Conservation (phyloP, 805 yeast genomes). For the Metschnikowia chrysomelidarum region DNA sequence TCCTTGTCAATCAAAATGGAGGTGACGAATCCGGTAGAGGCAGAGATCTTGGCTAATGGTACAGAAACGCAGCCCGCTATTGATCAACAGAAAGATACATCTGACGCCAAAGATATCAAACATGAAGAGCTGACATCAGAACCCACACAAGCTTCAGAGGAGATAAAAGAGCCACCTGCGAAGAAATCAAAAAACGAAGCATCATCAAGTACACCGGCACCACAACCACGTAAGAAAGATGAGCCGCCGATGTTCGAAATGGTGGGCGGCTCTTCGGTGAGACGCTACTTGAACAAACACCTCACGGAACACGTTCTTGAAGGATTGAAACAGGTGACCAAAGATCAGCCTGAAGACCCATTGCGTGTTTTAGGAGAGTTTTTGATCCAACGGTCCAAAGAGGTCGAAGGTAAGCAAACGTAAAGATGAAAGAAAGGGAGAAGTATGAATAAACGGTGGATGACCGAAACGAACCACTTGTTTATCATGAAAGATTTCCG, state of each 20-base stretch:
- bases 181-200: slow-evolving; percentile 5
- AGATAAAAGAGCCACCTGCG: slow-evolving; percentile 8
- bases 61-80: slow-evolving; percentile 5
- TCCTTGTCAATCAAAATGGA: slow-evolving; percentile 1
- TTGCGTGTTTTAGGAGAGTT: slow-evolving; percentile 52
- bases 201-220: not conserved
- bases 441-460: not conserved
- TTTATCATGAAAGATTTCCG: not conserved
- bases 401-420: slow-evolving; percentile 1
- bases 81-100: not conserved
- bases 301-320: slow-evolving; percentile 62
- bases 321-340: slow-evolving; percentile 58
- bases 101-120: not conserved
- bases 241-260: slow-evolving; percentile 44
- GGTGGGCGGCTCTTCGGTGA: slow-evolving; percentile 69
- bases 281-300: slow-evolving; percentile 64
- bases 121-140: not conserved
- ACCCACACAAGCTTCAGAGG: slow-evolving; percentile 1
- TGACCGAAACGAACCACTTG: no score
- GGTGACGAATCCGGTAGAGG: slow-evolving; percentile 4
- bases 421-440: not conserved
- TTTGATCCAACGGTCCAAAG: slow-evolving; percentile 32
- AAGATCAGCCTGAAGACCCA: slow-evolving; percentile 54
- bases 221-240: slow-evolving; percentile 1
- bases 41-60: slow-evolving; percentile 7